Evolutionary conservation across 345 rosid genomes (phyloP), one percentile per base, ranked within the genome.

Genomic region (Euphorbia tirucalli): DNA sequence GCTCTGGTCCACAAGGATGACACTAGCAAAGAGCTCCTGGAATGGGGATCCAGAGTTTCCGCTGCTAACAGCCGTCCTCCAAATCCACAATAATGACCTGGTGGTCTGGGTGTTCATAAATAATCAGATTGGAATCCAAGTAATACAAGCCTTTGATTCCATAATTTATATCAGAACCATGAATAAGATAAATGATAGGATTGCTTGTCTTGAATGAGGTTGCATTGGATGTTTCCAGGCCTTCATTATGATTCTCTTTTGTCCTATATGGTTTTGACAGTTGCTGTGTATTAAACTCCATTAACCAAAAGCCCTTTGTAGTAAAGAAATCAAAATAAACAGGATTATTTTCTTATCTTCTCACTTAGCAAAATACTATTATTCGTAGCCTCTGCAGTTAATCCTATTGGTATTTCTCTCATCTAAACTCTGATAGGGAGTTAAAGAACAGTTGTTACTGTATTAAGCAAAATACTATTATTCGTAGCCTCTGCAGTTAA

Each of bases 31-130:
- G 93, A 89, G 87, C 77, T 89, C 30, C 85, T 89, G 59, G 93
- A 89, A 81, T 89, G 93, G 93, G 93, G 93, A 62, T 89, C 93
- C 24, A 76, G 93, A 16, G 93, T 89, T 69, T 68, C 93, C 50
- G 70, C 86, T 15, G 93, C 93, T 0, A 89, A 89, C 73, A 69
- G 91, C 69, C 88, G 93, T 46, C 85, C 89, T 61, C 93, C 93
- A 6, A 89, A 89, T 77, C 91, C 91, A 22, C 93, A 89, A 74
- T 89, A 81, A 63, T 35, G 59, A 15, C 43, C 15, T 8, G 5
- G 28, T n/a, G 52, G 30, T 74, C 28, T 32, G 4, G 61, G 18
- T 16, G 11, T 67, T 66, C 14, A 15, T 24, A 74, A 22, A 30
- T 55, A 62, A 35, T 46, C 19, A 61, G 16, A 18, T 15, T 43